These are phyloP conservation scores for Diaporthe australafricana DNA, from an alignment of 2,329 filamentous ascomycete species.

Conservation along the genomic window DNA sequence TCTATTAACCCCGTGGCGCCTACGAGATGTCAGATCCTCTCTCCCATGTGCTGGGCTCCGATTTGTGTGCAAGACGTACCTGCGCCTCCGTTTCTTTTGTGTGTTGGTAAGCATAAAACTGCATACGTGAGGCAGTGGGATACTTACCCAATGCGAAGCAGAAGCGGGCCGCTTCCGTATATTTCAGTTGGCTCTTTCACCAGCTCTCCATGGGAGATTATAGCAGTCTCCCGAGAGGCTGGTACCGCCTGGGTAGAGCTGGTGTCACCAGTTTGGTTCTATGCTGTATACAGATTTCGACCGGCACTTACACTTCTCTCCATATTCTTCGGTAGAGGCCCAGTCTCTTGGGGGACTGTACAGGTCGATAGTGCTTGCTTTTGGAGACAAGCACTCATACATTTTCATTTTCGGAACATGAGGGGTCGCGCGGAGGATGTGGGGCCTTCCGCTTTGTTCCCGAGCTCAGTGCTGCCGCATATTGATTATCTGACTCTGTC, in stretches of 20 bases:
- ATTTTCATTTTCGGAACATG: not conserved
- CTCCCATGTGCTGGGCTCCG: not conserved
- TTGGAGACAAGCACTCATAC: not conserved
- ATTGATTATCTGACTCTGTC: not conserved
- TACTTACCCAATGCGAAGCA: constrained; percentile 28
- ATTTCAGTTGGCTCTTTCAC: constrained; percentile 8
- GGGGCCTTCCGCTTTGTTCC: not conserved
- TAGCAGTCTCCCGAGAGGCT: not conserved
- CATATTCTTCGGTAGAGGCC: not conserved
- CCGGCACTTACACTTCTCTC: not conserved
- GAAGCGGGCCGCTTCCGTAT: constrained; percentile 16
- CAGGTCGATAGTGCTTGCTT: not conserved
- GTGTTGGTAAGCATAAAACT: not conserved
- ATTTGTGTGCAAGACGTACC: not conserved
- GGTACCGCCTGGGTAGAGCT: not conserved
- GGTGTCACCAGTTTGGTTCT: not conserved
- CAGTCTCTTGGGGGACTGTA: not conserved
- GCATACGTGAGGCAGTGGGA: not conserved
- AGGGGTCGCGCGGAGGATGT: not conserved
- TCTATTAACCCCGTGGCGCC: constrained; percentile 30
- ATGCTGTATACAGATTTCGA: not conserved
- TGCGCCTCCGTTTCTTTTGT: constrained; percentile 22
- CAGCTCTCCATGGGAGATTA: constrained; percentile 26
- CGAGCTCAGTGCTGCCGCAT: not conserved
- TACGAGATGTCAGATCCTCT: not conserved